Evolutionary conservation across 1,284 basidiomycete species (phyloP).

Genomic region (Coniferiporia sulphurascens): DNA sequence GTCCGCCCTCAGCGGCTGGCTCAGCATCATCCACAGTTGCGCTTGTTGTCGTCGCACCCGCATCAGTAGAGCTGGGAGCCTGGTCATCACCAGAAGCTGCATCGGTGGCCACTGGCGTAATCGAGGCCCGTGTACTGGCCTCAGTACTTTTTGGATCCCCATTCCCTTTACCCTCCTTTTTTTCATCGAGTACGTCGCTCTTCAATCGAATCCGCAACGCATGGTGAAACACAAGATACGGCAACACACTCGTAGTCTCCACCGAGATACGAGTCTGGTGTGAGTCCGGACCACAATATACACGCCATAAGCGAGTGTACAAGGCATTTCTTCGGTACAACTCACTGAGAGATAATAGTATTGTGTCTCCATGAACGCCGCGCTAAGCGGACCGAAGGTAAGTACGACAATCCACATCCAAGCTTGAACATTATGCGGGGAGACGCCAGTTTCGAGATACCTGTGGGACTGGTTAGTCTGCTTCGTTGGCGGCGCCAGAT

Average conservation of each 20-base stretch:
- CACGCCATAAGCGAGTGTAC: background rate
- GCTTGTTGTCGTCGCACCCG: background rate
- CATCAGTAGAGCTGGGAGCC: background rate
- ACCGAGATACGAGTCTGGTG: background rate
- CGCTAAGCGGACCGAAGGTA: conserved; percentile 6
- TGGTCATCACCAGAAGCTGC: background rate
- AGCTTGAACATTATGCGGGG: background rate
- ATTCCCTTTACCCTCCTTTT: conserved; percentile 1
- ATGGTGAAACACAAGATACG: conserved; percentile 39
- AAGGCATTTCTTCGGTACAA: background rate
- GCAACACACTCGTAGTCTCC: conserved; percentile 33
- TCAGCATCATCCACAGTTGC: background rate
- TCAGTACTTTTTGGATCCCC: background rate
- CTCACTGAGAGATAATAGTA: conserved; percentile 5
- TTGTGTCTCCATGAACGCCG: conserved; percentile 9
- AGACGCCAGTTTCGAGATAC: no score
- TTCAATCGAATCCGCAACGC: conserved; percentile 38
- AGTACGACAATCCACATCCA: conserved; percentile 18
- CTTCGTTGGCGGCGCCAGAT: no score
- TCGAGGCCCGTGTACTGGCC: background rate
- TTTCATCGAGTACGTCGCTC: background rate
- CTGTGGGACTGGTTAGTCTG: no score
- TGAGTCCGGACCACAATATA: background rate
- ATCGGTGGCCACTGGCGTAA: background rate
- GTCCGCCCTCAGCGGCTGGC: conserved; percentile 1